These are phyloP conservation scores for Phellopilus nigrolimitatus DNA, from an alignment of 1,284 basidiomycete species.

Conservation along the genomic window DNA sequence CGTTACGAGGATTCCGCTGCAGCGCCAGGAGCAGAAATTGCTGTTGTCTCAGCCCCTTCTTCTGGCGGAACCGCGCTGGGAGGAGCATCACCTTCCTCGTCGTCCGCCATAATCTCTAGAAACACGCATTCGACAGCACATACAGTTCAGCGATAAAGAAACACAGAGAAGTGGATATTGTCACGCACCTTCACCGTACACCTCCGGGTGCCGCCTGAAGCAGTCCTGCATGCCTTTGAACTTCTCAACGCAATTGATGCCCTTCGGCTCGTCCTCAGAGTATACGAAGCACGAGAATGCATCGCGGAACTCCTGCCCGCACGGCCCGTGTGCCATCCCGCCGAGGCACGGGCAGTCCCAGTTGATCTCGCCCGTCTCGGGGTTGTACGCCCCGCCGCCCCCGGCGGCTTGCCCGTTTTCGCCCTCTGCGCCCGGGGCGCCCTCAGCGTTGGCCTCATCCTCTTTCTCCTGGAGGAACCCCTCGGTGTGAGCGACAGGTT, in stretches of 20 bases:
- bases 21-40: no score
- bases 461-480: background rate
- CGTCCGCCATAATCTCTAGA: slow-evolving; percentile 57
- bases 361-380: slow-evolving; percentile 96
- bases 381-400: slow-evolving; percentile 67
- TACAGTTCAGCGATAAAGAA: background rate
- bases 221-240: slow-evolving; percentile 99
- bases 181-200: slow-evolving; percentile 84
- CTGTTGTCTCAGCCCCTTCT: no score
- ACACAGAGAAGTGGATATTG: slow-evolving; percentile 8
- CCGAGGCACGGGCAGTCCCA: slow-evolving; percentile 98
- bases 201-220: slow-evolving; percentile 93
- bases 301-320: slow-evolving; percentile 89
- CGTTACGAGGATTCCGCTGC: no score
- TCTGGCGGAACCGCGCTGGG: background rate
- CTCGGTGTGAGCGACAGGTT: background rate
- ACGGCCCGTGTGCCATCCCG: slow-evolving; percentile 97
- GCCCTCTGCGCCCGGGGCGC: slow-evolving; percentile 23
- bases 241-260: slow-evolving; percentile 96
- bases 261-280: slow-evolving; percentile 95
- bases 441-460: background rate
- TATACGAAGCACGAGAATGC: slow-evolving; percentile 98
- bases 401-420: slow-evolving; percentile 32
- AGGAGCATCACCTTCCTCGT: slow-evolving; percentile 39
- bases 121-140: slow-evolving; percentile 15